Evolutionary conservation across 2,329 filamentous ascomycete species (phyloP).

Genomic region (Xylariaceae sp.): DNA sequence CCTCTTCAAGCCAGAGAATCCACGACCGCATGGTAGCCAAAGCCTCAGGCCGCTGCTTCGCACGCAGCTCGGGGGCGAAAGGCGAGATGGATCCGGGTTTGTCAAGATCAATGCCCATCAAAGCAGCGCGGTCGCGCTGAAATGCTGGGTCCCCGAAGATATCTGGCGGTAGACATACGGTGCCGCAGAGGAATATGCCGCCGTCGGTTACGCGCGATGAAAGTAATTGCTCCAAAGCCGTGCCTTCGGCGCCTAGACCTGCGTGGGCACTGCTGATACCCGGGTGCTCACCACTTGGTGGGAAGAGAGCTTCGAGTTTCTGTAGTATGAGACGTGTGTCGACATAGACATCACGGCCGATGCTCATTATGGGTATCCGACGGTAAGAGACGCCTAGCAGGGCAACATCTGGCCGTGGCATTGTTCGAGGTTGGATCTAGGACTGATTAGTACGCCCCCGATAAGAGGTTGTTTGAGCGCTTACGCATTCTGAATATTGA

Average conservation of each 20-base stretch:
- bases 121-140: conserved; percentile 50
- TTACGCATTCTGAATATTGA: conserved; percentile 63
- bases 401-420: conserved; percentile 63
- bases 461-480: conserved; percentile 18
- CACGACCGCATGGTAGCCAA: conserved; percentile 50
- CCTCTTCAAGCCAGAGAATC: conserved; percentile 58
- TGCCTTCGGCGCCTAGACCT: conserved; percentile 29
- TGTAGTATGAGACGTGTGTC: conserved; percentile 66
- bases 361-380: conserved; percentile 64
- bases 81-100: conserved; percentile 11
- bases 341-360: conserved; percentile 64
- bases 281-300: conserved; percentile 34
- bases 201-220: conserved; percentile 53
- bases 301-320: conserved; percentile 58
- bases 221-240: conserved; percentile 52
- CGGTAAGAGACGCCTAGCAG: conserved; percentile 62
- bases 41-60: conserved; percentile 46
- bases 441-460: neutral
- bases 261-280: conserved; percentile 20
- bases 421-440: conserved; percentile 61
- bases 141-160: conserved; percentile 56
- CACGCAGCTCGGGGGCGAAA: conserved; percentile 24
- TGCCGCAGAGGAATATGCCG: conserved; percentile 51
- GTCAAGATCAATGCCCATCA: conserved; percentile 25
- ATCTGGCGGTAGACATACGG: conserved; percentile 53